Conservation (phyloP, 2,329 filamentous ascomycete genomes). For the Aaosphaeria arxii region DNA sequence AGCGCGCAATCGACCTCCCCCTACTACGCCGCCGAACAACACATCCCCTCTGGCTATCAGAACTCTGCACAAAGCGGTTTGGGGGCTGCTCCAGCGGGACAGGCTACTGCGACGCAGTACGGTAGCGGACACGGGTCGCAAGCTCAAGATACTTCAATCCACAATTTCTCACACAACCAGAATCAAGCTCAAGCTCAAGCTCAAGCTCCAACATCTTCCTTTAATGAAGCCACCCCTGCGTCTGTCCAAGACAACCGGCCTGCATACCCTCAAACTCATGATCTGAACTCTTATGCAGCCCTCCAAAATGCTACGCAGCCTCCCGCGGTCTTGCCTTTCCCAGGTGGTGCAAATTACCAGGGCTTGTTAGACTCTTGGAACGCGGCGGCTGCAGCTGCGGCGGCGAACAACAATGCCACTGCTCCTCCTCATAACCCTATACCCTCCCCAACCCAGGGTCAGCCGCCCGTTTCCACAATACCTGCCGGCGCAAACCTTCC, state of each 20-base stretch:
- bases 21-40: conserved; percentile 27
- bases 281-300: conserved; percentile 29
- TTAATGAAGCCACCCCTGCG: conserved; percentile 33
- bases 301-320: conserved; percentile 27
- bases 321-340: conserved; percentile 23
- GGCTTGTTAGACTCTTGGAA: too few species aligned
- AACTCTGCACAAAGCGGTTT: conserved; percentile 21
- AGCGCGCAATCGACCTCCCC: conserved; percentile 27
- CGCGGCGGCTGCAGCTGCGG: too few species aligned
- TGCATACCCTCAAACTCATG: conserved; percentile 32
- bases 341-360: conserved; percentile 16
- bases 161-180: conserved; percentile 33
- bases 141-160: conserved; percentile 37
- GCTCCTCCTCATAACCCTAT: conserved; percentile 29
- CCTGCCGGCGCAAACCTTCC: conserved; percentile 43
- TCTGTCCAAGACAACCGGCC: conserved; percentile 25
- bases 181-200: conserved; percentile 18
- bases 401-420: not conserved
- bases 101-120: conserved; percentile 23
- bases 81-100: conserved; percentile 17
- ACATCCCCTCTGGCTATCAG: conserved; percentile 9
- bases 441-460: conserved; percentile 28
- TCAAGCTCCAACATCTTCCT: conserved; percentile 12
- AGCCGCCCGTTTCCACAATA: conserved; percentile 34
- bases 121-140: conserved; percentile 25